These are phyloP conservation scores for Trypanosoma vivax DNA, from an alignment of 208 protist genomes.

Conservation along the genomic window DNA sequence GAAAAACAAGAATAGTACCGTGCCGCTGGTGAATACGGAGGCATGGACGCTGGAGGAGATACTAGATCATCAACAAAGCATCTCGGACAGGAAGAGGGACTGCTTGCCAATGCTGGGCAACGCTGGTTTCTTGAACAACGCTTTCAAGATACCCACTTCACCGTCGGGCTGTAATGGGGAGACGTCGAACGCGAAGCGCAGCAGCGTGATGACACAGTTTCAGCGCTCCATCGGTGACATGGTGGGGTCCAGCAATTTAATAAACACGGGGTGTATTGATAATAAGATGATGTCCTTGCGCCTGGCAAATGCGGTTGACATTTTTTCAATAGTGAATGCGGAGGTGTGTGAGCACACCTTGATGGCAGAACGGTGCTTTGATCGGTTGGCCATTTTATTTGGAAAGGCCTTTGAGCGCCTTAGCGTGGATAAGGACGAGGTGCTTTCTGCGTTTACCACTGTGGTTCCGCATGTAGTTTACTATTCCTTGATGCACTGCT, in stretches of 20 bases:
- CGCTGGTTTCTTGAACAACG: no score
- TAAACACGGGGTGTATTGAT: no score
- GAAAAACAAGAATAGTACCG: neutral
- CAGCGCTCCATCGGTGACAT: no score
- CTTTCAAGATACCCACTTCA: no score
- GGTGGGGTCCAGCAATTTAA: no score
- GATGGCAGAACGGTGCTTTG: conserved; percentile 29
- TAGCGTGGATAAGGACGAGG: conserved; percentile 38
- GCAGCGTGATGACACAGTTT: no score
- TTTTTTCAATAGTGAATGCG: conserved; percentile 21
- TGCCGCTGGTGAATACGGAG: neutral
- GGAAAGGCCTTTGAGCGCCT: conserved; percentile 27
- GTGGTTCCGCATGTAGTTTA: conserved; percentile 50
- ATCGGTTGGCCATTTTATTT: conserved; percentile 29
- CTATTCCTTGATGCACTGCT: conserved; percentile 59
- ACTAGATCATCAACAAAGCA: no score
- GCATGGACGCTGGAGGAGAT: neutral
- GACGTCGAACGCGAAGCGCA: no score
- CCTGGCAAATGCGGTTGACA: conserved; percentile 29
- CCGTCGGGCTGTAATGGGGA: no score
- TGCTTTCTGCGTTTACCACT: conserved; percentile 42
- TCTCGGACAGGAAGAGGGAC: no score
- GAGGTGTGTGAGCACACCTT: conserved; percentile 32
- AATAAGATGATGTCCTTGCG: conserved; percentile 8
- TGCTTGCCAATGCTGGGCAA: no score